These are phyloP conservation scores for Lodderomyces parapsilosis DNA, from an alignment of 1,139 yeast species.

Conservation along the genomic window DNA sequence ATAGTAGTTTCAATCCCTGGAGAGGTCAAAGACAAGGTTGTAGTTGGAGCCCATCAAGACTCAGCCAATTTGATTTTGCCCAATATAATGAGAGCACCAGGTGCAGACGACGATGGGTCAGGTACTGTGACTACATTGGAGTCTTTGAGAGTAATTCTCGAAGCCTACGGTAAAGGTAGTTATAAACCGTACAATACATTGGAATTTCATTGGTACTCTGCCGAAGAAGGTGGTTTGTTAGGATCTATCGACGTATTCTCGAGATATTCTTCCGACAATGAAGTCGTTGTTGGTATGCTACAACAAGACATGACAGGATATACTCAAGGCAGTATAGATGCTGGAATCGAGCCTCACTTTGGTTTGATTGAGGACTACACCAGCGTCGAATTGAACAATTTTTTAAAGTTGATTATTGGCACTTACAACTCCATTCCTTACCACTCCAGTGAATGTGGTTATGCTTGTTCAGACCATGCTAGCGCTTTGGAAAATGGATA, in stretches of 20 bases:
- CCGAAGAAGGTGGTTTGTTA: slow-evolving; percentile 89
- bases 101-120: slow-evolving; percentile 94
- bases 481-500: slow-evolving; percentile 80
- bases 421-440: slow-evolving; percentile 66
- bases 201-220: slow-evolving; percentile 93
- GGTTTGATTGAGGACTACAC: slow-evolving; percentile 82
- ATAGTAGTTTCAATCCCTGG: slow-evolving; percentile 45
- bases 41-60: slow-evolving; percentile 91
- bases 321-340: slow-evolving; percentile 53
- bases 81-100: slow-evolving; percentile 74
- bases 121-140: slow-evolving; percentile 82
- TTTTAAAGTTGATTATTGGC: slow-evolving; percentile 59
- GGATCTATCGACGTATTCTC: slow-evolving; percentile 83
- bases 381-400: slow-evolving; percentile 56
- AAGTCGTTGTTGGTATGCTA: slow-evolving; percentile 73
- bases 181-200: slow-evolving; percentile 68
- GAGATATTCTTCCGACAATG: slow-evolving; percentile 45
- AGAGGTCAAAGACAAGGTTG: slow-evolving; percentile 41
- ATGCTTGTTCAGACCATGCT: slow-evolving; percentile 92
- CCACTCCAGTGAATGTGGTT: slow-evolving; percentile 79
- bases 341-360: slow-evolving; percentile 65
- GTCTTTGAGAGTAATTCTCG: slow-evolving; percentile 61
- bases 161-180: slow-evolving; percentile 29
- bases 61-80: slow-evolving; percentile 77
- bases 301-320: slow-evolving; percentile 98